Evolutionary conservation across 306 rosid genomes (phyloP).

Genomic region (Sophora flavescens): DNA sequence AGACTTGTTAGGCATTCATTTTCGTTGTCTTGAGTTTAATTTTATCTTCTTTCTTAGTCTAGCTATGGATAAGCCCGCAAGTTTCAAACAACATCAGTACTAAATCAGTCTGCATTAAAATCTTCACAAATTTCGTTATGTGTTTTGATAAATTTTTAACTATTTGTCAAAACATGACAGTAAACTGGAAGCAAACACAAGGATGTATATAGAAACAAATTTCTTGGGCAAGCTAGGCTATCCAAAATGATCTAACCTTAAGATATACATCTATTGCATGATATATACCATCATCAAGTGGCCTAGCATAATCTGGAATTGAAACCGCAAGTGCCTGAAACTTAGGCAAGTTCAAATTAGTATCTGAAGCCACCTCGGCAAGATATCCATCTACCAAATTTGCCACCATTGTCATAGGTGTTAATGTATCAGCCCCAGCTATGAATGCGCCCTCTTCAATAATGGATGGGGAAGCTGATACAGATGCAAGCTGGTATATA

Average conservation of each 20-base stretch:
- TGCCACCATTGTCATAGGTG: slow-evolving; percentile 80
- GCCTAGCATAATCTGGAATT: slow-evolving; percentile 85
- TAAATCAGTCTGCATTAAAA: background rate
- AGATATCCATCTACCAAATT: slow-evolving; percentile 84
- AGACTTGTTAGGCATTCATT: slow-evolving; percentile 20
- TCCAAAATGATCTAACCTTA: slow-evolving; percentile 63
- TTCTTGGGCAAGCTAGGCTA: slow-evolving; percentile 22
- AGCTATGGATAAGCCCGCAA: background rate
- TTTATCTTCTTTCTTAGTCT: slow-evolving; percentile 2
- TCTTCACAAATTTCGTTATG: slow-evolving; percentile 26
- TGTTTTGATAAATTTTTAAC: background rate
- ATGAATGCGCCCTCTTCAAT: slow-evolving; percentile 64
- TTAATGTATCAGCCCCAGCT: slow-evolving; percentile 61
- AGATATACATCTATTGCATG: slow-evolving; percentile 88
- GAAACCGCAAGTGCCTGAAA: slow-evolving; percentile 83
- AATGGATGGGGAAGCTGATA: slow-evolving; percentile 68
- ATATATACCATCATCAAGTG: slow-evolving; percentile 81
- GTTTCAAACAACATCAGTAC: slow-evolving; percentile 28
- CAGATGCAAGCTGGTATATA: slow-evolving; percentile 56
- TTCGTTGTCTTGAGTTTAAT: background rate
- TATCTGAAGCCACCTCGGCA: slow-evolving; percentile 86
- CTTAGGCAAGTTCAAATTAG: slow-evolving; percentile 73
- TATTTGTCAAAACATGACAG: background rate
- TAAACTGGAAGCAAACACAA: slow-evolving; percentile 6
- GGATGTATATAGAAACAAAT: slow-evolving; percentile 2